Percentiles rank a stretch among this genome's conserved stretches.
phyloP scores from a whole-genome alignment of 2,329 filamentous ascomycete species.

The Epichloe coenophiala region DNA sequence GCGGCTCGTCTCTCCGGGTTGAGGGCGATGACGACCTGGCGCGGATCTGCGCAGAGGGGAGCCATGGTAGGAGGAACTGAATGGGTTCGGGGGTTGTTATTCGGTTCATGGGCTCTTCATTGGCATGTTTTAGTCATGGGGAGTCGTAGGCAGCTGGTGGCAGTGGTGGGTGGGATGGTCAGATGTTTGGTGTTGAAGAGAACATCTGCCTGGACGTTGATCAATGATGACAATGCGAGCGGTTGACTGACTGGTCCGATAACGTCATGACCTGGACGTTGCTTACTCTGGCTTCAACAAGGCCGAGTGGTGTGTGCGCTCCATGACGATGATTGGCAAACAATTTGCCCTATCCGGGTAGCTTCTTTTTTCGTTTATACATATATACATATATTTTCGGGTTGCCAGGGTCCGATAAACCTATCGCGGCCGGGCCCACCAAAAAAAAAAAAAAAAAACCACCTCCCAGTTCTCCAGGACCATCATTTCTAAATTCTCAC shows the following conservation, averaged over 20 bases:
- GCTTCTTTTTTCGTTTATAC: too few species aligned
- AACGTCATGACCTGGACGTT: neutral
- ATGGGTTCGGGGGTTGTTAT: neutral
- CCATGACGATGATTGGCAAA: too few species aligned
- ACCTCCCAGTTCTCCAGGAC: neutral
- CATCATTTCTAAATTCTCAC: neutral
- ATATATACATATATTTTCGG: neutral
- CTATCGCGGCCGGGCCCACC: slow-evolving; percentile 1
- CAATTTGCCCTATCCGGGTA: too few species aligned
- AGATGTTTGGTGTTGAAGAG: too few species aligned
- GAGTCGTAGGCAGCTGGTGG: neutral
- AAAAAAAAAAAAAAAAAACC: neutral
- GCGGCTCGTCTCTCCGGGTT: slow-evolving; percentile 37
- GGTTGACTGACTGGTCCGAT: too few species aligned
- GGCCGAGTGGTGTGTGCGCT: too few species aligned
- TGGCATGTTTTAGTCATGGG: neutral
- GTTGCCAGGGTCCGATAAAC: neutral
- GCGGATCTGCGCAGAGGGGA: slow-evolving; percentile 39
- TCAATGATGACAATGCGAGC: too few species aligned
- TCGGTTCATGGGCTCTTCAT: neutral
- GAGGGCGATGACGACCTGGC: slow-evolving; percentile 40
- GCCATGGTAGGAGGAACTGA: slow-evolving; percentile 28
- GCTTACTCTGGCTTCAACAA: too few species aligned
- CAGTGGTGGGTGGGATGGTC: too few species aligned
- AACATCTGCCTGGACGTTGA: too few species aligned